Evolutionary conservation across 805 yeast species (phyloP).

Genomic region (Pichia ethanolica): DNA sequence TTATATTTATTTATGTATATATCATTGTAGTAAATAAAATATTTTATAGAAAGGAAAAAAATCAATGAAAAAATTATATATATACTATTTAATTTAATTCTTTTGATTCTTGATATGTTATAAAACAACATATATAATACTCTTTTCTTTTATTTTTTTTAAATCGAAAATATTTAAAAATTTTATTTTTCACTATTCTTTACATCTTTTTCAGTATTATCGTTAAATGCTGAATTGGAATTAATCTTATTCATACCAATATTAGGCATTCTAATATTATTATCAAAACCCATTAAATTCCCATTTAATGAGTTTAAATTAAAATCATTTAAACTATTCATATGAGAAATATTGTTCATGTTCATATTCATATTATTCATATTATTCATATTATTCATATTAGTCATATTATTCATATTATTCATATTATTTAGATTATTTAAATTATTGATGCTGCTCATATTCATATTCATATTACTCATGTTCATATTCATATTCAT

Average conservation of each 20-base stretch:
- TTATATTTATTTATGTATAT: no score
- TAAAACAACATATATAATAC: no score
- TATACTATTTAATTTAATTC: no score
- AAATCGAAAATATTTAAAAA: no score
- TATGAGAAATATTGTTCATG: not conserved
- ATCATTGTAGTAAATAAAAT: no score
- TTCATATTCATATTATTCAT: not conserved
- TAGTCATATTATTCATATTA: not conserved
- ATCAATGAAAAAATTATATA: no score
- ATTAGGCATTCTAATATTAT: not conserved
- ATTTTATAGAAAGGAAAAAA: no score
- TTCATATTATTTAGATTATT: not conserved
- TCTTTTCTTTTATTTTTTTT: no score
- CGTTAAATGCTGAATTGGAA: conserved; percentile 1
- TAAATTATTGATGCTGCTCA: not conserved
- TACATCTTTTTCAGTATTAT: not conserved
- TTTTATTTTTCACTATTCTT: not conserved
- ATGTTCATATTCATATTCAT: not conserved
- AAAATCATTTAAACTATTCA: not conserved
- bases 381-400: not conserved
- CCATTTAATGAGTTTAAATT: not conserved
- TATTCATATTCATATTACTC: conserved; percentile 1
- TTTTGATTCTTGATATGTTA: no score
- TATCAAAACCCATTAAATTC: conserved; percentile 1
- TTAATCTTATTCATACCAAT: not conserved